Evolutionary conservation across 345 rosid genomes (phyloP).

Genomic region (Mangifera indica): DNA sequence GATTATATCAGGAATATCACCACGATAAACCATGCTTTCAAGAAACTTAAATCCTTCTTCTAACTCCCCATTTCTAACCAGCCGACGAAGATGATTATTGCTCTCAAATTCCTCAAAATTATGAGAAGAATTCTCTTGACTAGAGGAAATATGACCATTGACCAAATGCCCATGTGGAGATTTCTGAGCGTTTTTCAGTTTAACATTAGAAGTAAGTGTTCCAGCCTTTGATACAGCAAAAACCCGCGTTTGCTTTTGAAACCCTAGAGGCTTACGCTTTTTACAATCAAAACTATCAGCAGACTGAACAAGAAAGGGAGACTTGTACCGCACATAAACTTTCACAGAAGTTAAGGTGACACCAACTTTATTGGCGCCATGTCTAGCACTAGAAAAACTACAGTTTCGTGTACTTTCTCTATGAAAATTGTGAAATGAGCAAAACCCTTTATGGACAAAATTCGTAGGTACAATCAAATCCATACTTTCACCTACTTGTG

Average conservation of each 20-base stretch:
- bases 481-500: conserved; percentile 34
- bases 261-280: conserved; percentile 25
- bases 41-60: conserved; percentile 71
- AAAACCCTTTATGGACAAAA: conserved; percentile 58
- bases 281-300: conserved; percentile 15
- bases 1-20: conserved; percentile 69
- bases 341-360: conserved; percentile 10
- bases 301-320: conserved; percentile 14
- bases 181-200: conserved; percentile 34
- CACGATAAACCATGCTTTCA: conserved; percentile 71
- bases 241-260: conserved; percentile 36
- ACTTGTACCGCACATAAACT: conserved; percentile 18
- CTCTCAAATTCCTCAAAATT: conserved; percentile 57
- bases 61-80: conserved; percentile 60
- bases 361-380: conserved; percentile 21
- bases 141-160: conserved; percentile 41
- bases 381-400: conserved; percentile 31
- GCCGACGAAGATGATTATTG: conserved; percentile 53
- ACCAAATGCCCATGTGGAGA: conserved; percentile 34
- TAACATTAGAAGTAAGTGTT: conserved; percentile 44
- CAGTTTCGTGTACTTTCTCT: conserved; percentile 31
- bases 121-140: conserved; percentile 31
- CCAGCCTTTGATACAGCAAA: conserved; percentile 46
- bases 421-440: conserved; percentile 44
- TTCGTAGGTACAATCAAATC: conserved; percentile 48